Evolutionary conservation across 768 basidiomycete genomes (phyloP).

Genomic region (Podaxis sp.): DNA sequence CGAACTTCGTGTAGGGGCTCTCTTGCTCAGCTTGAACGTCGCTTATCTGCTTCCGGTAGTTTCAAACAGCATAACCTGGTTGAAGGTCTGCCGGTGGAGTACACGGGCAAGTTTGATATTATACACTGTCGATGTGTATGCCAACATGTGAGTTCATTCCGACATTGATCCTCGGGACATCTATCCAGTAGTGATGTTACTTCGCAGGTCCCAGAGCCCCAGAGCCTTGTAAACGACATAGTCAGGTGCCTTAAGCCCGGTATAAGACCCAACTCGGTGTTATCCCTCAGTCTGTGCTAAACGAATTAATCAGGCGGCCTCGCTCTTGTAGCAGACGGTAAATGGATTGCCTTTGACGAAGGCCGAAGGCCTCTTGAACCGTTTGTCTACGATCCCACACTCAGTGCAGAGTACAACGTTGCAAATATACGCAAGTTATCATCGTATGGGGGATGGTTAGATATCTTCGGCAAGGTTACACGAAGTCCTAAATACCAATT

Average conservation of each 20-base stretch:
- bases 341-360: constrained; percentile 21
- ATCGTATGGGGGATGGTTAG: constrained; percentile 25
- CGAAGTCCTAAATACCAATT: constrained; percentile 19
- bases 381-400: constrained; percentile 15
- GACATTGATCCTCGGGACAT: neutral
- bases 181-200: neutral
- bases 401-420: constrained; percentile 13
- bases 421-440: constrained; percentile 17
- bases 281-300: neutral
- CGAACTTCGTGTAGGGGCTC: constrained; percentile 3
- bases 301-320: constrained; percentile 20
- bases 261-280: neutral
- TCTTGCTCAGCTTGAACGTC: neutral
- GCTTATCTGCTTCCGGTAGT: constrained; percentile 15
- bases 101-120: constrained; percentile 22
- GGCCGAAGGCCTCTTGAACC: constrained; percentile 19
- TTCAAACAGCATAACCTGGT: constrained; percentile 25
- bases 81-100: constrained; percentile 20
- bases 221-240: constrained; percentile 16
- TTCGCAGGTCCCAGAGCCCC: constrained; percentile 20
- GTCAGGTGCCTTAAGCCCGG: constrained; percentile 23
- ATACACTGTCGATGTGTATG: constrained; percentile 29
- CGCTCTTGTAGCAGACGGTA: constrained; percentile 24
- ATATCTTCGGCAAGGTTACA: constrained; percentile 20
- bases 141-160: constrained; percentile 22